phyloP scores from a whole-genome alignment of 202 grass and related monocot species.

The Carex arenaria region DNA sequence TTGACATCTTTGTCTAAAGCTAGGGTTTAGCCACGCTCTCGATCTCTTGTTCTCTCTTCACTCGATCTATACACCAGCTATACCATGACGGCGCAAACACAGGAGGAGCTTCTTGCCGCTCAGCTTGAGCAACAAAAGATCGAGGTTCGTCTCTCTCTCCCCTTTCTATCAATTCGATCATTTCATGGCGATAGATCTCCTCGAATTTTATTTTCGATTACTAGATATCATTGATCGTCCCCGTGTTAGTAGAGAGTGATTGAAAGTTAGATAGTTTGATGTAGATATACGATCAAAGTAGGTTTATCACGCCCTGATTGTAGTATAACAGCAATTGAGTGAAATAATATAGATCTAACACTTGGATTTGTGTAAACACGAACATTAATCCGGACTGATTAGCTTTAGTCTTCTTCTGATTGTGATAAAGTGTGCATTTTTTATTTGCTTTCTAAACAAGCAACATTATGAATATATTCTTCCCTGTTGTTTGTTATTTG shows the following conservation, averaged over 20 bases:
- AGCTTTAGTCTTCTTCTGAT: background rate
- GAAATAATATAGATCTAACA: background rate
- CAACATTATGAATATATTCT: background rate
- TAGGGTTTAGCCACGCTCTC: conserved; percentile 12
- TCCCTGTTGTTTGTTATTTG: background rate
- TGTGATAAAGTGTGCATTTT: background rate
- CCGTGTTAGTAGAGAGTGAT: background rate
- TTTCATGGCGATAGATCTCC: background rate
- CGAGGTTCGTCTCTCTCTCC: conserved; percentile 28
- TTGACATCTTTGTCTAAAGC: background rate
- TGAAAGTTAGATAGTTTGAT: background rate
- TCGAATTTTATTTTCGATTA: background rate
- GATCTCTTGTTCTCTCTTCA: background rate
- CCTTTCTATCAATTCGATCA: background rate
- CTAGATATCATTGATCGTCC: background rate
- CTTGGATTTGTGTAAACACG: background rate
- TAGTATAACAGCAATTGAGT: background rate
- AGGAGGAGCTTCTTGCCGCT: conserved; percentile 51
- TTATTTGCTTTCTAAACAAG: background rate
- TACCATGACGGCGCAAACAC: conserved; percentile 54
- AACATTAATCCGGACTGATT: background rate
- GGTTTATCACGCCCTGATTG: background rate
- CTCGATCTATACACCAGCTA: background rate
- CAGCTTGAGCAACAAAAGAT: conserved; percentile 62
- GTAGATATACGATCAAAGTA: background rate